Percentiles rank a stretch among this genome's conserved stretches.
Conservation (phyloP, 2,329 filamentous ascomycete genomes). For the Hymenoscyphus fraxineus region DNA sequence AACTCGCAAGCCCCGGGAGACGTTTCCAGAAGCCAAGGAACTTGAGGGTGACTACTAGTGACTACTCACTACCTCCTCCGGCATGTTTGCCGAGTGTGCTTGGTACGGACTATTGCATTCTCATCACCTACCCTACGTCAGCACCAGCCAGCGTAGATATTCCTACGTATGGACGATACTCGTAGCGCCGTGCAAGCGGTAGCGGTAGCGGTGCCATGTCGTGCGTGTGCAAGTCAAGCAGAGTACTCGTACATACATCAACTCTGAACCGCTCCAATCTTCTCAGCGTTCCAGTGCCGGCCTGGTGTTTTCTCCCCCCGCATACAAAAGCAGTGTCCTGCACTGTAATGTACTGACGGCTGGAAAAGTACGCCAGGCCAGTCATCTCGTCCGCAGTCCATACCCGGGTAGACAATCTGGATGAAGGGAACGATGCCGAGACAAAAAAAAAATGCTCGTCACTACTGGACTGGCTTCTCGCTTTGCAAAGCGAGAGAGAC, state of each 20-base stretch:
- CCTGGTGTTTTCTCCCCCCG: not conserved
- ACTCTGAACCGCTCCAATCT: not conserved
- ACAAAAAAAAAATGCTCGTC: not conserved
- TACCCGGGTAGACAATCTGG: not conserved
- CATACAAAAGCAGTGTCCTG: not conserved
- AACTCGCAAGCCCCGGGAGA: not conserved
- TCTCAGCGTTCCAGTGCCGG: not conserved
- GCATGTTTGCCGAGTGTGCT: not conserved
- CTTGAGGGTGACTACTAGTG: too few relatives aligned
- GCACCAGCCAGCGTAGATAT: conserved; percentile 1
- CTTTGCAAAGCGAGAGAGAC: not conserved
- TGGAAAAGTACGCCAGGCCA: not conserved
- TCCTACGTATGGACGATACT: not conserved
- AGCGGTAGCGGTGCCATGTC: not conserved
- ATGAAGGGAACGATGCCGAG: conserved; percentile 7
- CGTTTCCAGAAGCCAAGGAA: not conserved
- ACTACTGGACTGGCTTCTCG: not conserved
- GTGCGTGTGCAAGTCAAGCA: not conserved
- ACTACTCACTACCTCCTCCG: not conserved
- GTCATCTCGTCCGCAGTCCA: not conserved
- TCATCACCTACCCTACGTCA: not conserved
- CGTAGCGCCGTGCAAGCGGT: not conserved
- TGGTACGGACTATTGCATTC: not conserved
- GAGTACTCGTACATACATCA: not conserved
- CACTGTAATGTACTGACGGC: not conserved